phyloP scores from a whole-genome alignment of 257 asterid species.

The Avicennia marina region DNA sequence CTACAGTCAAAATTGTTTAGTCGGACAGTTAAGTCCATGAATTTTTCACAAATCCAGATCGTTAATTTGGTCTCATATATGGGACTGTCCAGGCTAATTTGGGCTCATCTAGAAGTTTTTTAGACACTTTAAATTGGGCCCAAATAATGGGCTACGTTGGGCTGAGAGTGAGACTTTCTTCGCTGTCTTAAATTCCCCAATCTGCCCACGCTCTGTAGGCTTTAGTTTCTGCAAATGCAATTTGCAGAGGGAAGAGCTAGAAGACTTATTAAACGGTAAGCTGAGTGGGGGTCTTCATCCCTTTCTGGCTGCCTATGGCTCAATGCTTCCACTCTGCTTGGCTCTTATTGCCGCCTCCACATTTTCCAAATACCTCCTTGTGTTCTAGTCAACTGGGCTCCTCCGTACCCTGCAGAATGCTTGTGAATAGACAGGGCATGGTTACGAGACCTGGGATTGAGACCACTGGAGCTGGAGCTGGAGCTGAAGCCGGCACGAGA shows the following conservation, averaged over 20 bases:
- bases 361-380: slow-evolving; percentile 3
- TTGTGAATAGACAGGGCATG: slow-evolving; percentile 9
- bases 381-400: slow-evolving; percentile 16
- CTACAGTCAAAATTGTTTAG: too few relatives aligned
- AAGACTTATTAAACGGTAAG: neutral
- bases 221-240: neutral
- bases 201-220: too few relatives aligned
- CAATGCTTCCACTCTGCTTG: slow-evolving; percentile 28
- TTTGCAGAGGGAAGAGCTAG: neutral
- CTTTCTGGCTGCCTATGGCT: slow-evolving; percentile 28
- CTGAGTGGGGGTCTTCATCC: neutral
- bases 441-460: slow-evolving; percentile 40
- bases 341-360: slow-evolving; percentile 19
- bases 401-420: slow-evolving; percentile 8
- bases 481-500: slow-evolving; percentile 26
- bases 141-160: too few relatives aligned
- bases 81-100: too few relatives aligned
- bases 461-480: slow-evolving; percentile 18
- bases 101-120: too few relatives aligned
- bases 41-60: too few relatives aligned
- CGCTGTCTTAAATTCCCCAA: too few relatives aligned
- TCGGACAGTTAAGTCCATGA: too few relatives aligned
- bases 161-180: too few relatives aligned
- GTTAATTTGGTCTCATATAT: too few relatives aligned
- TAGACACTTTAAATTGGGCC: too few relatives aligned